A percentile compares a stretch with the other conserved stretches of the same genome.
These are phyloP conservation scores for Apiospora saccharicola DNA, from an alignment of 2,329 filamentous ascomycete genomes.

Conservation along the genomic window DNA sequence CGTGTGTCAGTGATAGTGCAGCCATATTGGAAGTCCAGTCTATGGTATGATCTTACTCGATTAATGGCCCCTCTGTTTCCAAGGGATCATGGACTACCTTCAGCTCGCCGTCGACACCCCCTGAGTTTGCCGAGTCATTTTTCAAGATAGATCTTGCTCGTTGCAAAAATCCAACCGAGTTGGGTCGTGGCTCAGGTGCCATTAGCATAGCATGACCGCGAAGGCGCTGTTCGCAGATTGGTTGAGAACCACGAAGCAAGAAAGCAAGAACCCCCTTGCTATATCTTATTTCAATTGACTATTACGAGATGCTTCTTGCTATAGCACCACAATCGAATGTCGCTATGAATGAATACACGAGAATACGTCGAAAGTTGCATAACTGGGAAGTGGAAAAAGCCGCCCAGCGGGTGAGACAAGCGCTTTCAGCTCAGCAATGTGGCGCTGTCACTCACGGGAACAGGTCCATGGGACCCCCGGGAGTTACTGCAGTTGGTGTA, in stretches of 20 bases:
- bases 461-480: background rate
- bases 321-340: background rate
- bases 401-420: background rate
- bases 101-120: background rate
- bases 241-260: background rate
- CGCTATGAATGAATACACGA: background rate
- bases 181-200: slow-evolving; percentile 13
- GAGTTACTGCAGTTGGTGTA: background rate
- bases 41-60: background rate
- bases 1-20: background rate
- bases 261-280: background rate
- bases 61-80: background rate
- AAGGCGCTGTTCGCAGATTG: background rate
- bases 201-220: slow-evolving; percentile 6
- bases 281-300: background rate
- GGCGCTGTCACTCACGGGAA: background rate
- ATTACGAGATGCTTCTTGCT: background rate
- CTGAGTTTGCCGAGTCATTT: background rate
- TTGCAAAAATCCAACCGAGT: slow-evolving; percentile 4
- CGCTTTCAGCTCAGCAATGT: background rate
- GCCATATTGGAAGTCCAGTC: background rate
- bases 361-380: background rate
- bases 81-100: background rate
- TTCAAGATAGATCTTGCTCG: slow-evolving; percentile 9
- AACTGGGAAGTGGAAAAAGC: background rate